Base-by-base conservation (phyloP, 2,329 filamentous ascomycete species). In the Claviceps purpurea region DNA sequence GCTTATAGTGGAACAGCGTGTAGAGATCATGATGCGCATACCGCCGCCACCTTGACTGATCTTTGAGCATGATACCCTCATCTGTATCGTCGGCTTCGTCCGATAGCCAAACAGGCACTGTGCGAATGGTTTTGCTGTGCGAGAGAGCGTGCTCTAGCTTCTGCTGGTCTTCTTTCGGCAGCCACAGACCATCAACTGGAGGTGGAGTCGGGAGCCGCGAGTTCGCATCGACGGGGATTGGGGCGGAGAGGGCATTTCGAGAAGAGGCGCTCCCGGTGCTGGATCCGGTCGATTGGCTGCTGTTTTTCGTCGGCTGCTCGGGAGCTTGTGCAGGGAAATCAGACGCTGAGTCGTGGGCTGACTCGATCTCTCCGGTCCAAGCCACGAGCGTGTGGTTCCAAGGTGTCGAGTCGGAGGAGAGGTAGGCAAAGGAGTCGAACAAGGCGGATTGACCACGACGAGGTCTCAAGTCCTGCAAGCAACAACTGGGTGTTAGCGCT, bases 341-440 rank as follows among this genome's bases (percentile, higher is more conserved):
- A 13, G 71, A 57, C 20, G 60, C 57, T 34, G 66, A 62, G 45
- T 77, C 73, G 42, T 63, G 56, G 2, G 73, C 69, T 4, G 68
- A 70, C 53, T 83, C 79, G 54, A 91, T 85, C 67, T 97, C 91
- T 54, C 91, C 91, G 3, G 91, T 95, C 91, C 91, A 97, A 46
- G 89, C 90, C 50, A 97, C 87, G 5, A 96, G 78, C 1, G 84
- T 93, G 70, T 96, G 91, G 61, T 89, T 88, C 90, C 90, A 97
- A 20, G 85, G 82, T 2, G 85, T 84, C 44, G 85, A 77, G 52
- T 85, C 76, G n/a, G 89, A 94, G 3, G 89, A 87, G 45, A 97
- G 81, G 68, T 94, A 84, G 52, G 84, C 80, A 62, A 97, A 89
- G 10, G 89, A 90, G 66, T 96, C 89, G 69, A 94, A 94, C 38